Conservation (phyloP, 768 basidiomycete species). For the Leccinum rimulosum region DNA sequence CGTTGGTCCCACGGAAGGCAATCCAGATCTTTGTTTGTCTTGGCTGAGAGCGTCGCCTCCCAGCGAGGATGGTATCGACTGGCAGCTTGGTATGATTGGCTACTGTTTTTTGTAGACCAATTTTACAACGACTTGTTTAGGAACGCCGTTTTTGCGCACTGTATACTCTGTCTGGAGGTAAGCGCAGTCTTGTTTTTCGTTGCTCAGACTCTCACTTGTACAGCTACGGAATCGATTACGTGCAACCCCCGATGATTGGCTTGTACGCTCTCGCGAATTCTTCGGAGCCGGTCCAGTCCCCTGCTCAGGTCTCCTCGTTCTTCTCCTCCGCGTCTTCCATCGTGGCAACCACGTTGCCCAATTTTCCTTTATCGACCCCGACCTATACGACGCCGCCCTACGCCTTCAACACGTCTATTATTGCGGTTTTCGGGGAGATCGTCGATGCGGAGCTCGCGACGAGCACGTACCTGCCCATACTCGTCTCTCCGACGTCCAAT, state of each 20-base stretch:
- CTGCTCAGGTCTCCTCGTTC: conserved; percentile 44
- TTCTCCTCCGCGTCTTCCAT: conserved; percentile 64
- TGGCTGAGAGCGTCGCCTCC: conserved; percentile 73
- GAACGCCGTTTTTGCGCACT: conserved; percentile 65
- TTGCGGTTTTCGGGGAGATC: conserved; percentile 52
- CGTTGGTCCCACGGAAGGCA: conserved; percentile 63
- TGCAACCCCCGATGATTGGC: conserved; percentile 78
- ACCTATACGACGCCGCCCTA: conserved; percentile 62
- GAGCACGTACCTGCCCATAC: conserved; percentile 64
- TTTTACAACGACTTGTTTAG: conserved; percentile 30
- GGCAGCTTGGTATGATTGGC: conserved; percentile 65
- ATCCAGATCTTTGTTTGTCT: conserved; percentile 65
- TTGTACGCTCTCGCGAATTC: conserved; percentile 58
- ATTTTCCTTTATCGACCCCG: conserved; percentile 65
- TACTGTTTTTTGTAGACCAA: neutral
- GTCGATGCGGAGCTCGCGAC: conserved; percentile 63
- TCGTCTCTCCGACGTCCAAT: conserved; percentile 43
- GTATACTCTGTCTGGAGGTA: conserved; percentile 81
- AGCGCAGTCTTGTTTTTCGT: neutral
- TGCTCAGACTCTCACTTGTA: conserved; percentile 2
- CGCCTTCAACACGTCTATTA: conserved; percentile 64
- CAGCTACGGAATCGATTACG: conserved; percentile 72
- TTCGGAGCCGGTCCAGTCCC: conserved; percentile 40
- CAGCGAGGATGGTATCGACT: conserved; percentile 72
- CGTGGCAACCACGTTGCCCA: conserved; percentile 67